Conservation (phyloP, 1,139 yeast genomes). For the Hansenula lynferdii region DNA sequence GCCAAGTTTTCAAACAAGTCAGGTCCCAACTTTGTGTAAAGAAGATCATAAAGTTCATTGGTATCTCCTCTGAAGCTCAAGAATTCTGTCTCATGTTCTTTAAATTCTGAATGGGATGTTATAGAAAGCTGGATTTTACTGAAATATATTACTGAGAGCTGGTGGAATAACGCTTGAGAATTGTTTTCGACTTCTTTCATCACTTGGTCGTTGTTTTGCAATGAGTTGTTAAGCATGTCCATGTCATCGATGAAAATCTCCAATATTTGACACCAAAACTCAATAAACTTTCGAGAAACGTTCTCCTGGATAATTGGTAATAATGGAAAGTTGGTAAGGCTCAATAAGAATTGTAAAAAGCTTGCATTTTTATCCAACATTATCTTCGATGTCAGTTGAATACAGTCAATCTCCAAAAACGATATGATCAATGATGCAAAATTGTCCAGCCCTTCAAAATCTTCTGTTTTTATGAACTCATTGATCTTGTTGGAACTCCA, state of each 20-base stretch:
- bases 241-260: conserved; percentile 57
- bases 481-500: conserved; percentile 37
- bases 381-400: conserved; percentile 43
- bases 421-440: conserved; percentile 49
- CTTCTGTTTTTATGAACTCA: conserved; percentile 34
- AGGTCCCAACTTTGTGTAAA: conserved; percentile 60
- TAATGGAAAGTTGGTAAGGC: conserved; percentile 57
- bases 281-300: conserved; percentile 63
- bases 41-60: conserved; percentile 66
- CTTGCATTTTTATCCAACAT: conserved; percentile 33
- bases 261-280: conserved; percentile 77
- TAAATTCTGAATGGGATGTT: conserved; percentile 16
- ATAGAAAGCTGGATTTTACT: conserved; percentile 43
- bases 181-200: conserved; percentile 26
- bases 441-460: conserved; percentile 39
- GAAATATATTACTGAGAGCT: conserved; percentile 58
- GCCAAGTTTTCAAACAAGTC: conserved; percentile 50
- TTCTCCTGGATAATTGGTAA: conserved; percentile 63
- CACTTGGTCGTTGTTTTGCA: conserved; percentile 26
- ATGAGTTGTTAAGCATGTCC: conserved; percentile 33
- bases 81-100: conserved; percentile 46
- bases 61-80: conserved; percentile 64
- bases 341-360: conserved; percentile 44
- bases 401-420: conserved; percentile 47
- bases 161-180: conserved; percentile 35